Conservation (phyloP, 768 basidiomycete genomes). For the Rhodotorula graminis region DNA sequence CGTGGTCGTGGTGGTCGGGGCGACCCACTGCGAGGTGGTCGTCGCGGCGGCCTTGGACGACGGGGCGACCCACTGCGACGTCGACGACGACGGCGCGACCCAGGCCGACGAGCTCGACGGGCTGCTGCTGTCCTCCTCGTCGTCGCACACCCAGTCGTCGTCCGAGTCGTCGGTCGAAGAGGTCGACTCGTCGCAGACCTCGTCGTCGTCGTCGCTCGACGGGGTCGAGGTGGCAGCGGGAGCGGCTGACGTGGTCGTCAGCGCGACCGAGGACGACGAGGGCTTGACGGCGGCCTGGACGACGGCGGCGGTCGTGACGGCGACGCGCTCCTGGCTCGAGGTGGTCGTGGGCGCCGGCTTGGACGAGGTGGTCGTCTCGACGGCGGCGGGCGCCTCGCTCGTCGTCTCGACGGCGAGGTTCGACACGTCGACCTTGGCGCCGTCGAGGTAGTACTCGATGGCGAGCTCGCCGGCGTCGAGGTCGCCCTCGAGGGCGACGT, state of each 20-base stretch:
- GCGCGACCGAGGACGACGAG: neutral
- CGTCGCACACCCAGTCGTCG: conserved; percentile 31
- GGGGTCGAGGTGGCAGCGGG: conserved; percentile 2
- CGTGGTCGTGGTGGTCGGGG: neutral
- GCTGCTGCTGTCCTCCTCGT: conserved; percentile 3
- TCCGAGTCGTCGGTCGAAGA: neutral
- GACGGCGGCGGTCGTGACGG: neutral
- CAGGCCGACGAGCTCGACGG: neutral
- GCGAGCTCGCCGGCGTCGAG: conserved; percentile 27
- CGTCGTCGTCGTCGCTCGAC: neutral
- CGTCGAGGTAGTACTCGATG: conserved; percentile 17
- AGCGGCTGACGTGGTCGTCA: neutral
- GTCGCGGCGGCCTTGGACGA: neutral
- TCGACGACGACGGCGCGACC: neutral
- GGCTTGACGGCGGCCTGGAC: neutral
- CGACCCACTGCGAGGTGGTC: neutral
- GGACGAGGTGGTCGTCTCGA: neutral
- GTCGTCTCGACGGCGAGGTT: conserved; percentile 10
- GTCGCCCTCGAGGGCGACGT: conserved; percentile 27
- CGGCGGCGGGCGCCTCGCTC: neutral
- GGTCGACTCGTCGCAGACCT: too few species aligned
- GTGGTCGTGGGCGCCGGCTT: neutral
- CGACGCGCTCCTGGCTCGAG: neutral
- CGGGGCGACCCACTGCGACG: neutral
- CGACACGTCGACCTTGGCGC: conserved; percentile 12